Conservation (phyloP, 176 grass and related monocot species). For the Themeda triandra region DNA sequence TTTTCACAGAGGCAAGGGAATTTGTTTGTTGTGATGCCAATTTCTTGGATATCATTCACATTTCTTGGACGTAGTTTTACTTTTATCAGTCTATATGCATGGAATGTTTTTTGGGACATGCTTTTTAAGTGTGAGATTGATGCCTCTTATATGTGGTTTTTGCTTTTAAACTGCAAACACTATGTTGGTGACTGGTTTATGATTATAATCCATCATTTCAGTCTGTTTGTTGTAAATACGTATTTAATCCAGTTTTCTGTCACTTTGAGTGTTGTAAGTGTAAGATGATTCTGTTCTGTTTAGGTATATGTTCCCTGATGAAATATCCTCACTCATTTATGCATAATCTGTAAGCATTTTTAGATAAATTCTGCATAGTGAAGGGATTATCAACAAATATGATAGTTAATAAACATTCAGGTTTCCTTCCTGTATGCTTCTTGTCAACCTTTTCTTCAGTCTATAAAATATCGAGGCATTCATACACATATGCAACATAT, state of each 20-base stretch:
- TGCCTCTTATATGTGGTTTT: background rate
- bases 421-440: background rate
- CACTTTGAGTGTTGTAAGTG: background rate
- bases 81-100: constrained; percentile 13
- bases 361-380: background rate
- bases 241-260: constrained; percentile 19
- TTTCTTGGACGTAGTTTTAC: background rate
- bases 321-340: background rate
- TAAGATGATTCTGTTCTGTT: constrained; percentile 19
- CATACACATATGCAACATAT: constrained; percentile 7
- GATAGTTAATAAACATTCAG: background rate
- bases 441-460: background rate
- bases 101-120: background rate
- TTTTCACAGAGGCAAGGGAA: background rate
- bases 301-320: constrained; percentile 1
- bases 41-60: background rate
- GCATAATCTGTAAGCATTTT: background rate
- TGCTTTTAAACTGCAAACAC: background rate
- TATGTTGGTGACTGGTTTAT: constrained; percentile 3
- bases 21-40: background rate
- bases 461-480: constrained; percentile 5
- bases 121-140: background rate
- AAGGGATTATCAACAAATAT: background rate
- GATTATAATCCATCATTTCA: background rate
- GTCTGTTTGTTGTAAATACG: constrained; percentile 8